phyloP scores from a whole-genome alignment of 1,139 yeast genomes.

The Diutina ranongensis region DNA sequence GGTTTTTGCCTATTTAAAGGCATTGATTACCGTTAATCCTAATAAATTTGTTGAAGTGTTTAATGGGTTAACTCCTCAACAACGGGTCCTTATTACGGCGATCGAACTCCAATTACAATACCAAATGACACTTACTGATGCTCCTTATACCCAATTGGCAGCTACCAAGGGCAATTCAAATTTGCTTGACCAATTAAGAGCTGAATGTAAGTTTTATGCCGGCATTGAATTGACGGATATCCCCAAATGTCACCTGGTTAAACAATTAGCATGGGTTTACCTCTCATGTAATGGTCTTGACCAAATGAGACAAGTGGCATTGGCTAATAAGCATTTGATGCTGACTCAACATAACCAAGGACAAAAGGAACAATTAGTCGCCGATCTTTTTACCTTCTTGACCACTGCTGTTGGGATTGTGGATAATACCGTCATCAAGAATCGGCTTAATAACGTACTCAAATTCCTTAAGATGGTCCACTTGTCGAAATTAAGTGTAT shows the following conservation, averaged over 20 bases:
- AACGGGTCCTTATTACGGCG: background rate
- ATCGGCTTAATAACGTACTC: background rate
- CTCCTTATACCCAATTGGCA: background rate
- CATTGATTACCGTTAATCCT: background rate
- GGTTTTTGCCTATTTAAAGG: background rate
- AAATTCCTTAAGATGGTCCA: conserved; percentile 5
- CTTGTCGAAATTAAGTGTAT: background rate
- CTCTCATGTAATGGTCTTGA: background rate
- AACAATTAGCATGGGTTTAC: background rate
- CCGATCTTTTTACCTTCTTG: background rate
- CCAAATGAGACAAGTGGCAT: background rate
- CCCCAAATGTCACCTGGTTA: background rate
- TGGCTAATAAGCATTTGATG: background rate
- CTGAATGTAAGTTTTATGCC: background rate
- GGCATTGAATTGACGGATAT: background rate
- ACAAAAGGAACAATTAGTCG: conserved; percentile 1
- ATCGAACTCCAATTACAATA: background rate
- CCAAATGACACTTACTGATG: background rate
- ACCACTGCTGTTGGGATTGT: background rate
- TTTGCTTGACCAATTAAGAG: background rate
- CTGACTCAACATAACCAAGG: background rate
- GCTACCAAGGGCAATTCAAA: background rate
- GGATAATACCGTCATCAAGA: background rate
- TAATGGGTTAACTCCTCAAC: background rate
- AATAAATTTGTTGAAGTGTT: background rate